A percentile compares a stretch with the other conserved stretches of the same genome.
Evolutionary conservation across 257 asterid genomes (phyloP).

Genomic region (Plantago major): DNA sequence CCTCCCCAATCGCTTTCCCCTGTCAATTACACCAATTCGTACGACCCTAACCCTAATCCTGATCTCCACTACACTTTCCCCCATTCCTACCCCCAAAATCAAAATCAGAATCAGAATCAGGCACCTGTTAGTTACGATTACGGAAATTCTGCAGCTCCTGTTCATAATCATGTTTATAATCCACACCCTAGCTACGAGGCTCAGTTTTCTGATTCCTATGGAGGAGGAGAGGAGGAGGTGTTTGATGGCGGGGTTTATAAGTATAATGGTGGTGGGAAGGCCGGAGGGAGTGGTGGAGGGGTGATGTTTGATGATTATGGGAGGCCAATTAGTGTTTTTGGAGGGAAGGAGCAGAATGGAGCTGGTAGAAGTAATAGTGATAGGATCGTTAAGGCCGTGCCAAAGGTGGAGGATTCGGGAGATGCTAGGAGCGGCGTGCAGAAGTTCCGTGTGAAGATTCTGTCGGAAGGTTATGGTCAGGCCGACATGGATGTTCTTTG

Average conservation of each 20-base stretch:
- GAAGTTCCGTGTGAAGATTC: conserved; percentile 69
- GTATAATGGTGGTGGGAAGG: conserved; percentile 56
- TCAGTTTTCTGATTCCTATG: conserved; percentile 26
- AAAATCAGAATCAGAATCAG: conserved; percentile 31
- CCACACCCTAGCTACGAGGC: conserved; percentile 27
- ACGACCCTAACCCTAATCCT: conserved; percentile 33
- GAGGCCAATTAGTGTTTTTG: conserved; percentile 54
- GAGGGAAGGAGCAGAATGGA: conserved; percentile 39
- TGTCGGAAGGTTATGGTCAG: conserved; percentile 78
- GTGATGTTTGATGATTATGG: conserved; percentile 87
- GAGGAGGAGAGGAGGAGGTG: conserved; percentile 44
- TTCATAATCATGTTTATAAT: conserved; percentile 24
- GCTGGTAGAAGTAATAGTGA: conserved; percentile 26
- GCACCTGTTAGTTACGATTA: conserved; percentile 34
- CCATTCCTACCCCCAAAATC: conserved; percentile 42
- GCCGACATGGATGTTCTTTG: conserved; percentile 79
- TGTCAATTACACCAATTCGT: conserved; percentile 14
- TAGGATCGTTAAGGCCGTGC: conserved; percentile 64
- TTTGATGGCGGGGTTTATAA: conserved; percentile 58
- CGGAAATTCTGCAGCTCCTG: background rate
- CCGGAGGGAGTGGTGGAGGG: background rate
- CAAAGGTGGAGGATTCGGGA: conserved; percentile 62
- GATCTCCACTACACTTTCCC: conserved; percentile 45
- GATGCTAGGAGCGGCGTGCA: conserved; percentile 54
- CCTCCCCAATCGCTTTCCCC: conserved; percentile 46